Conservation (phyloP, 208 protist species). For the Herpetomonas samuelpessoai region DNA sequence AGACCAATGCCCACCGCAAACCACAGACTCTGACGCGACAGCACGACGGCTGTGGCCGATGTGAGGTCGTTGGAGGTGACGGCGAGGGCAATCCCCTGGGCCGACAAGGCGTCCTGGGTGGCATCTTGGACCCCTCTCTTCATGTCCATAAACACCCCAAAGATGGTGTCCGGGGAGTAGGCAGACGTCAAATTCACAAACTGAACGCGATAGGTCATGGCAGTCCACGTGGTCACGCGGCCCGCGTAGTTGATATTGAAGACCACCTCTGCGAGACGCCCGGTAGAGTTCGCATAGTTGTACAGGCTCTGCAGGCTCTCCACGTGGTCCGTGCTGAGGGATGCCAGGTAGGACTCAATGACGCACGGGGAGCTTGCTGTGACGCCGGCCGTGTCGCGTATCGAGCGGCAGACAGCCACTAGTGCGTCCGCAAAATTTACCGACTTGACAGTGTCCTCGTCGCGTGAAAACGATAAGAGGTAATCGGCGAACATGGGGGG, state of each 20-base stretch:
- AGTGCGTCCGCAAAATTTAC: slow-evolving; percentile 11
- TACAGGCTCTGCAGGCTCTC: slow-evolving; percentile 17
- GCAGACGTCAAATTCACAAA: slow-evolving; percentile 1
- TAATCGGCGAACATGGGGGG: slow-evolving; percentile 27
- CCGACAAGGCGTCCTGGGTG: background rate
- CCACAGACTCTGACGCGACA: slow-evolving; percentile 37
- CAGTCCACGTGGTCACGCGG: slow-evolving; percentile 1
- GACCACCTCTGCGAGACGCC: slow-evolving; percentile 24
- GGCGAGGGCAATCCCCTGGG: background rate
- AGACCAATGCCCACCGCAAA: slow-evolving; percentile 46
- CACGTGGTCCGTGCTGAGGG: background rate
- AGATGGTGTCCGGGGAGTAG: background rate
- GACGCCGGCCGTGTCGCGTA: slow-evolving; percentile 6
- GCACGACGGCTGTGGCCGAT: slow-evolving; percentile 17
- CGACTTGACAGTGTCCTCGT: background rate
- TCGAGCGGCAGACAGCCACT: background rate
- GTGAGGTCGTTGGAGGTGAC: slow-evolving; percentile 23
- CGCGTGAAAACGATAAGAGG: slow-evolving; percentile 15
- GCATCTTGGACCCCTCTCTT: background rate
- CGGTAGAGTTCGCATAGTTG: slow-evolving; percentile 13
- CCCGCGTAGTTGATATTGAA: slow-evolving; percentile 10
- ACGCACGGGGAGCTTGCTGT: slow-evolving; percentile 9
- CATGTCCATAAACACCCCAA: slow-evolving; percentile 2
- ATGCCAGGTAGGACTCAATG: slow-evolving; percentile 25
- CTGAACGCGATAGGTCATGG: slow-evolving; percentile 21